Percentiles rank a stretch among this genome's conserved stretches.
Conservation (phyloP, 805 yeast genomes). For the Nematodospora valgi region DNA sequence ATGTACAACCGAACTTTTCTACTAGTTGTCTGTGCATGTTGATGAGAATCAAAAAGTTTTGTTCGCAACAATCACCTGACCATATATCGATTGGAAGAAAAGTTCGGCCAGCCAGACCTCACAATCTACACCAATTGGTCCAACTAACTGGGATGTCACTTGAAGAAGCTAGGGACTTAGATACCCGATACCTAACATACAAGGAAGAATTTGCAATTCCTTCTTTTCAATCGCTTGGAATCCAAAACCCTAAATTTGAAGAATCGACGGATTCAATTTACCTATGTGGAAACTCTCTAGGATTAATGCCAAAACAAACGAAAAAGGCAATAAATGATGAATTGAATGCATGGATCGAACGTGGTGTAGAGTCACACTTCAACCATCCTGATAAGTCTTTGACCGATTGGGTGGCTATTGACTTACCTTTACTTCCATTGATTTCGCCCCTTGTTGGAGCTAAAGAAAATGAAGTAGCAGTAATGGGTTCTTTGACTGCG, state of each 20-base stretch:
- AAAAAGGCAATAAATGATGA: constrained; percentile 58
- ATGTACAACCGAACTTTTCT: too few species aligned
- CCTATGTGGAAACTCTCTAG: constrained; percentile 92
- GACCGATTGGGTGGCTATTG: constrained; percentile 82
- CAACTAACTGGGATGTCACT: too few species aligned
- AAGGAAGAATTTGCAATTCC: constrained; percentile 59
- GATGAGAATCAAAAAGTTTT: too few species aligned
- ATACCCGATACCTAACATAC: constrained; percentile 34
- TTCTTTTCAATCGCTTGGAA: constrained; percentile 59
- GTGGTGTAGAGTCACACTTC: constrained; percentile 86
- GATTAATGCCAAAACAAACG: constrained; percentile 75
- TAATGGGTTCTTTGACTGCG: constrained; percentile 82
- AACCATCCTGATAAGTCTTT: constrained; percentile 49
- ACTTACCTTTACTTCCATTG: constrained; percentile 66
- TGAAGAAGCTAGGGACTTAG: constrained; percentile 30
- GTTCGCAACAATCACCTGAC: too few species aligned
- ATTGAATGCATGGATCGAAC: constrained; percentile 73
- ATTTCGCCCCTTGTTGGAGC: constrained; percentile 80
- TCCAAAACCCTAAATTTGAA: constrained; percentile 18
- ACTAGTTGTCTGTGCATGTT: too few species aligned
- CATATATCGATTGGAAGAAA: too few species aligned
- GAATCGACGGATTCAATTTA: constrained; percentile 43
- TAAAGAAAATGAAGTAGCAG: constrained; percentile 69
- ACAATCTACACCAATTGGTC: too few species aligned
- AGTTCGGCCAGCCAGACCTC: too few species aligned